Percentiles rank a stretch among this genome's conserved stretches.
Conservation (phyloP, 371 early-diverging fungal species). For the Haplosporangium sp. region DNA sequence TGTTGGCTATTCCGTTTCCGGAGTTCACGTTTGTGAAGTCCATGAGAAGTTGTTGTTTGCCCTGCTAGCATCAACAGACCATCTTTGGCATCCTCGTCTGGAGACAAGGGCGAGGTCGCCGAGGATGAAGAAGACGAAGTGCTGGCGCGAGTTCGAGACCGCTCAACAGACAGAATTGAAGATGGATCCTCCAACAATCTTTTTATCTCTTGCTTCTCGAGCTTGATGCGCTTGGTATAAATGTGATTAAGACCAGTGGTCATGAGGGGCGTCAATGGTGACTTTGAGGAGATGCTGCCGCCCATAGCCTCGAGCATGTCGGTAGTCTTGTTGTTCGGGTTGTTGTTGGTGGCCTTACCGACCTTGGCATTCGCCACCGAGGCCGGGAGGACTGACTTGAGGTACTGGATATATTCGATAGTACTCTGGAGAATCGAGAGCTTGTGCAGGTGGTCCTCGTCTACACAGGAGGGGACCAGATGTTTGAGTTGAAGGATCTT, state of each 20-base stretch:
- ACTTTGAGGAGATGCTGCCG: constrained; percentile 22
- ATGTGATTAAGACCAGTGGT: constrained; percentile 43
- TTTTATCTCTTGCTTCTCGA: constrained; percentile 15
- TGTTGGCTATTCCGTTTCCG: constrained; percentile 4
- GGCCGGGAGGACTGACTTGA: constrained; percentile 60
- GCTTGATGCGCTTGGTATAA: constrained; percentile 24
- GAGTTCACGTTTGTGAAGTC: background rate
- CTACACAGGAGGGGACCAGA: constrained; percentile 65
- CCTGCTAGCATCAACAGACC: constrained; percentile 36
- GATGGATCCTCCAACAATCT: constrained; percentile 14
- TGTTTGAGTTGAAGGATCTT: constrained; percentile 63
- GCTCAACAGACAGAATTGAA: background rate
- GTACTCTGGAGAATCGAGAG: constrained; percentile 78
- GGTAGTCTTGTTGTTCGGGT: constrained; percentile 55
- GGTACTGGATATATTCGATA: constrained; percentile 77
- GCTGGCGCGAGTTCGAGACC: background rate
- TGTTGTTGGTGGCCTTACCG: constrained; percentile 42
- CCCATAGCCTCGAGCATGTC: constrained; percentile 53
- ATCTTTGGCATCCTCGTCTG: constrained; percentile 52
- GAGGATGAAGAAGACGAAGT: constrained; percentile 6
- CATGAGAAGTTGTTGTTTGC: constrained; percentile 7
- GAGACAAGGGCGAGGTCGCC: constrained; percentile 14
- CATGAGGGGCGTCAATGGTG: constrained; percentile 44
- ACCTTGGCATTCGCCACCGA: constrained; percentile 55
- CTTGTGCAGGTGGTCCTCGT: constrained; percentile 79